Conservation (phyloP, 371 early-diverging fungal species). For the Mortierella sp. region DNA sequence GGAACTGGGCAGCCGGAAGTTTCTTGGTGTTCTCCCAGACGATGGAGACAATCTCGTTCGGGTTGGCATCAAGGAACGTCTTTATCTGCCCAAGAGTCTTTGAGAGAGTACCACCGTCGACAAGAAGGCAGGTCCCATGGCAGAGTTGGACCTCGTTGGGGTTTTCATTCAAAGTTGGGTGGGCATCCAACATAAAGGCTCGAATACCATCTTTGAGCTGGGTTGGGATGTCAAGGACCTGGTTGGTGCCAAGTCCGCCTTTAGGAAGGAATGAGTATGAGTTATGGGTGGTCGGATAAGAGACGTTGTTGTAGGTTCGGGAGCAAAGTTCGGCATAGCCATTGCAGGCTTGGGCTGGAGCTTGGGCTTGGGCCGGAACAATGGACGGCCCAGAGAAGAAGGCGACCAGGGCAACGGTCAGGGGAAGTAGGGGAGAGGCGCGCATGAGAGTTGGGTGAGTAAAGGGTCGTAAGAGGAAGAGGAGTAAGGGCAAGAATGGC, state of each 20-base stretch:
- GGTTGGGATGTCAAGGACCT: slow-evolving; percentile 63
- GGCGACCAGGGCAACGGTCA: slow-evolving; percentile 9
- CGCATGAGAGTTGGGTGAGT: slow-evolving; percentile 10
- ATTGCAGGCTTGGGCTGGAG: slow-evolving; percentile 67
- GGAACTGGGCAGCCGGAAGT: slow-evolving; percentile 62
- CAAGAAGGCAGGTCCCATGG: slow-evolving; percentile 64
- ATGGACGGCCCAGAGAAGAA: slow-evolving; percentile 8
- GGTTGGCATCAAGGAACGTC: slow-evolving; percentile 70
- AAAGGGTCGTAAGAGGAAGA: not conserved
- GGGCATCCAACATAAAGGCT: slow-evolving; percentile 77
- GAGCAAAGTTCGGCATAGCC: slow-evolving; percentile 75
- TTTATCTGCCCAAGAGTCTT: slow-evolving; percentile 61
- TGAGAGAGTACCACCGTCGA: slow-evolving; percentile 70
- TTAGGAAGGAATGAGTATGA: slow-evolving; percentile 69
- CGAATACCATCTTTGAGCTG: slow-evolving; percentile 83
- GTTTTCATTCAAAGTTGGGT: slow-evolving; percentile 38
- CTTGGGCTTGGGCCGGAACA: no score
- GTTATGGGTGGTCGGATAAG: slow-evolving; percentile 80
- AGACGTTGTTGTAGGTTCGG: slow-evolving; percentile 64
- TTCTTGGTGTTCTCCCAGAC: slow-evolving; percentile 73
- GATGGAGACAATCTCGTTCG: slow-evolving; percentile 78
- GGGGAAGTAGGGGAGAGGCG: slow-evolving; percentile 30
- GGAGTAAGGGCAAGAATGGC: not conserved
- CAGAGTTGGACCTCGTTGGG: slow-evolving; percentile 69
- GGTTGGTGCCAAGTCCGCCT: slow-evolving; percentile 67